Evolutionary conservation across 1,284 basidiomycete species (phyloP).

Genomic region (Ceratobasidium sp.): DNA sequence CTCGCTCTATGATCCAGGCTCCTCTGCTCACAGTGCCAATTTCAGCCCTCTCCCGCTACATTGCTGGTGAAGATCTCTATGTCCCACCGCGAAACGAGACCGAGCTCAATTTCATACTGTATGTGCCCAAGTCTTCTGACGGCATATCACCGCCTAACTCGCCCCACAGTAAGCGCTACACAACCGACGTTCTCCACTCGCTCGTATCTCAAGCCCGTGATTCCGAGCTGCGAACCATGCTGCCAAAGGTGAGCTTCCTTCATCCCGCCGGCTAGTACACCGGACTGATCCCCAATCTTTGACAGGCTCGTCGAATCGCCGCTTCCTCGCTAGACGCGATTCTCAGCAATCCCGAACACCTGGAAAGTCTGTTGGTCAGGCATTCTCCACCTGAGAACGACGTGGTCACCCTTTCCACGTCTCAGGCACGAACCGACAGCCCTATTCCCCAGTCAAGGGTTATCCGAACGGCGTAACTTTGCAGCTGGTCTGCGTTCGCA

Average conservation of each 20-base stretch:
- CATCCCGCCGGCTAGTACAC: background rate
- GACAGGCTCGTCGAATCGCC: conserved; percentile 22
- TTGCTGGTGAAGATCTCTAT: conserved; percentile 66
- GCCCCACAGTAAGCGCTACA: conserved; percentile 65
- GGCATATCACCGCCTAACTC: background rate
- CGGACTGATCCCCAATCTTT: background rate
- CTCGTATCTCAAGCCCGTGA: conserved; percentile 40
- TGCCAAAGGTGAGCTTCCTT: conserved; percentile 35
- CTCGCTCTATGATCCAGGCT: conserved; percentile 43
- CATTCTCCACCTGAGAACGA: conserved; percentile 37
- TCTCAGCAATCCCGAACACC: conserved; percentile 15
- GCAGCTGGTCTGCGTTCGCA: background rate
- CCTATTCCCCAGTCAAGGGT: conserved; percentile 68
- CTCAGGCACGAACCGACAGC: conserved; percentile 51
- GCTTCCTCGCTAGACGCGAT: conserved; percentile 29
- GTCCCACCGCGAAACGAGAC: conserved; percentile 66
- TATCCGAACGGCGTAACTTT: conserved; percentile 69
- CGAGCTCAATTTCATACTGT: conserved; percentile 77
- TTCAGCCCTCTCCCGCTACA: conserved; percentile 40
- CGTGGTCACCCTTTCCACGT: conserved; percentile 25
- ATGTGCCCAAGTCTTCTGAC: conserved; percentile 47
- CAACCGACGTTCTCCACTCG: conserved; percentile 74
- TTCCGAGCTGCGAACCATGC: conserved; percentile 33
- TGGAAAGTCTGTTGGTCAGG: conserved; percentile 30
- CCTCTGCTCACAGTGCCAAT: background rate